Evolutionary conservation across 441 rosid species (phyloP).

Genomic region (Pelargonium australe): DNA sequence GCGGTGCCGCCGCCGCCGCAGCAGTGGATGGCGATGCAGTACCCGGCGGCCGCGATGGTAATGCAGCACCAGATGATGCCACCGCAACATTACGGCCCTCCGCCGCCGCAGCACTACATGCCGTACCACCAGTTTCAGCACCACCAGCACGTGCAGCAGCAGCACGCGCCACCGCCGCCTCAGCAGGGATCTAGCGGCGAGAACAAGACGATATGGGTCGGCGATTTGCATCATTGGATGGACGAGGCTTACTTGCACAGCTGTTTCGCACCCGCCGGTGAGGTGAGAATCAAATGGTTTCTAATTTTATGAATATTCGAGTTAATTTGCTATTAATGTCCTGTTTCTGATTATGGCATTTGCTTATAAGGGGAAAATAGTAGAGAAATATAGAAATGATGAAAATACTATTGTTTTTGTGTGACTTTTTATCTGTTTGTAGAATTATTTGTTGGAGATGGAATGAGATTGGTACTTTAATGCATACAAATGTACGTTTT

Average conservation of each 20-base stretch:
- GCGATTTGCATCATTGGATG: constrained; percentile 96
- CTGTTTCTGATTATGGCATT: not conserved
- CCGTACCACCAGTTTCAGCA: constrained; percentile 48
- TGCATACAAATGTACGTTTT: too few relatives aligned
- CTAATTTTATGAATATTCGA: not conserved
- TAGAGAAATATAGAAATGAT: too few relatives aligned
- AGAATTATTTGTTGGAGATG: too few relatives aligned
- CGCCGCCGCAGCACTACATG: constrained; percentile 46
- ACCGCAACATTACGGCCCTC: constrained; percentile 40
- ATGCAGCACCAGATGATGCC: constrained; percentile 82
- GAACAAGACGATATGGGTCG: constrained; percentile 79
- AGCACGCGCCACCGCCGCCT: constrained; percentile 32
- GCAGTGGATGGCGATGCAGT: constrained; percentile 69
- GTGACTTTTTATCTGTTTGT: too few relatives aligned
- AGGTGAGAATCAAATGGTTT: constrained; percentile 33
- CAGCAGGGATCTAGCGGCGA: constrained; percentile 51
- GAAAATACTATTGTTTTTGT: too few relatives aligned
- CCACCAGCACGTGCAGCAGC: constrained; percentile 29
- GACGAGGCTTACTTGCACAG: constrained; percentile 74
- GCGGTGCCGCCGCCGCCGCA: constrained; percentile 27
- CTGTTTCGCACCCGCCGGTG: constrained; percentile 66
- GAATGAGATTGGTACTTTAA: too few relatives aligned
- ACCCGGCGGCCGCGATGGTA: constrained; percentile 62
- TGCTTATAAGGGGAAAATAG: too few relatives aligned
- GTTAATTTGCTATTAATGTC: not conserved